A percentile compares a stretch with the other conserved stretches of the same genome.
phyloP scores from a whole-genome alignment of 345 rosid species.

The Populus davidiana region DNA sequence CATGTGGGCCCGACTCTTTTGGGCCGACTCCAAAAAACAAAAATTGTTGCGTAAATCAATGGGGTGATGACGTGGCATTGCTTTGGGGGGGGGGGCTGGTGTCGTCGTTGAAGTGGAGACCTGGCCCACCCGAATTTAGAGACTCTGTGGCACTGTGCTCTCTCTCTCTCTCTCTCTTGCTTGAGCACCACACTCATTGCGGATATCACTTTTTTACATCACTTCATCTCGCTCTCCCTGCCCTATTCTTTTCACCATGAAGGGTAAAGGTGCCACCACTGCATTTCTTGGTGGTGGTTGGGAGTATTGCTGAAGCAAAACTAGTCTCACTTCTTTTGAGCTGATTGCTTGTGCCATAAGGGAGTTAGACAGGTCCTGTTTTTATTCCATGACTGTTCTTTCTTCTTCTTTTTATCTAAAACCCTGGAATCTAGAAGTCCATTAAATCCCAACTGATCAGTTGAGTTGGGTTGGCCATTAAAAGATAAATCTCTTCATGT shows the following conservation, averaged over 20 bases:
- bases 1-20: conserved; percentile 44
- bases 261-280: neutral
- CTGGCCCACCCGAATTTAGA: conserved; percentile 39
- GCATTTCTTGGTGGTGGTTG: conserved; percentile 20
- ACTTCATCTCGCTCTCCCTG: conserved; percentile 18
- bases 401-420: too few relatives aligned
- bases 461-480: too few relatives aligned
- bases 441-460: too few relatives aligned
- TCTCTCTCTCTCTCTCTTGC: conserved; percentile 21
- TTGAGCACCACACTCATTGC: conserved; percentile 37
- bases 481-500: too few relatives aligned
- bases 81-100: conserved; percentile 27
- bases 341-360: too few relatives aligned
- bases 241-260: conserved; percentile 34
- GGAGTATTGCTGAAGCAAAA: conserved; percentile 29
- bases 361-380: too few relatives aligned
- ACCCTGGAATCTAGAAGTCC: rapidly evolving
- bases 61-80: conserved; percentile 38
- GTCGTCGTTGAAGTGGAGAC: conserved; percentile 56
- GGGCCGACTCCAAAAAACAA: conserved; percentile 22
- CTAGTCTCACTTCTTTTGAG: neutral
- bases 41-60: conserved; percentile 42
- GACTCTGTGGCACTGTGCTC: conserved; percentile 1
- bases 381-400: too few relatives aligned
- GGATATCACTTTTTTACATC: neutral